Conservation (phyloP, 2,329 filamentous ascomycete species). For the Neofusicoccum kwambonambiense region DNA sequence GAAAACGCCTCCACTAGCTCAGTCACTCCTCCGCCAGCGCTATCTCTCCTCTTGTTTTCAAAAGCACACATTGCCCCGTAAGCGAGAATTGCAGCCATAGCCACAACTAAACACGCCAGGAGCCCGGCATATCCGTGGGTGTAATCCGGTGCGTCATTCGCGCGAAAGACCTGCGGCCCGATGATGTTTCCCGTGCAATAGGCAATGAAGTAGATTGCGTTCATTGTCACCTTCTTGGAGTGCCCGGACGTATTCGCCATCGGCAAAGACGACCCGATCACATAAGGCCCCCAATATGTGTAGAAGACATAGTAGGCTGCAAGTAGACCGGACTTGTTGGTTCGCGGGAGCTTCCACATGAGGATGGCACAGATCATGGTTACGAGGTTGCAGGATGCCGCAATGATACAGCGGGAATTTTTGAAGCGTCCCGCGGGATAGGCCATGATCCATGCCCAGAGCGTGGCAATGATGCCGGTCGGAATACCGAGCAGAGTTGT, state of each 20-base stretch:
- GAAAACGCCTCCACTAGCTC: slow-evolving; percentile 16
- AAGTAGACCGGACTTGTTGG: slow-evolving; percentile 39
- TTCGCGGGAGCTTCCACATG: slow-evolving; percentile 31
- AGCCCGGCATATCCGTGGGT: slow-evolving; percentile 26
- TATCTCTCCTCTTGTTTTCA: slow-evolving; percentile 20
- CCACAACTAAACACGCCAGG: slow-evolving; percentile 19
- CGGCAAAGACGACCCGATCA: slow-evolving; percentile 29
- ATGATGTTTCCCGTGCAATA: slow-evolving; percentile 44
- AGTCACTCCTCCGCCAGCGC: not conserved
- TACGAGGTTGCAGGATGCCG: slow-evolving; percentile 29
- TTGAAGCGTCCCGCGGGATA: slow-evolving; percentile 32
- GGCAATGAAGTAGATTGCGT: slow-evolving; percentile 40
- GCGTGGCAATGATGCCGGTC: slow-evolving; percentile 33
- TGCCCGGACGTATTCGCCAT: slow-evolving; percentile 37
- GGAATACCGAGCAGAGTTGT: slow-evolving; percentile 40
- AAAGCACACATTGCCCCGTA: slow-evolving; percentile 19
- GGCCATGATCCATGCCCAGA: slow-evolving; percentile 32
- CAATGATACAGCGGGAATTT: slow-evolving; percentile 31
- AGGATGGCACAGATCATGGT: slow-evolving; percentile 33
- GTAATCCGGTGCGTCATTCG: slow-evolving; percentile 40
- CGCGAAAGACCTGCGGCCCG: slow-evolving; percentile 43
- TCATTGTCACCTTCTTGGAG: slow-evolving; percentile 43
- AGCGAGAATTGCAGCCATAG: slow-evolving; percentile 19
- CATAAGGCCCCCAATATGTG: slow-evolving; percentile 40
- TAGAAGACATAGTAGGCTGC: slow-evolving; percentile 43